These are phyloP conservation scores for Lipomyces mesembrius DNA, from an alignment of 805 yeast species.

Conservation along the genomic window DNA sequence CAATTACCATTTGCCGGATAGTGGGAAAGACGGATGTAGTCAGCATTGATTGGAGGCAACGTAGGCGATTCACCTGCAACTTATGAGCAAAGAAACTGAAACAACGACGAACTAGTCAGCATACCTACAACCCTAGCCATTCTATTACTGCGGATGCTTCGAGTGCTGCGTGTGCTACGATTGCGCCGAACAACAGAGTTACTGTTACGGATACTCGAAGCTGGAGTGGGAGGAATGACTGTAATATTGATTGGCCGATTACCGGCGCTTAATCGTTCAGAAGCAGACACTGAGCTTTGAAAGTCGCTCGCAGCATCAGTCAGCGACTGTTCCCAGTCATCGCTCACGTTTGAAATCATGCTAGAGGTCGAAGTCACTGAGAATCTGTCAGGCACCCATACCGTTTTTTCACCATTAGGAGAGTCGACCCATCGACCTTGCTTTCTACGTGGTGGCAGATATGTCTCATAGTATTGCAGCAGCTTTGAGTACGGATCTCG, in stretches of 20 bases:
- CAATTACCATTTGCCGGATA: not conserved
- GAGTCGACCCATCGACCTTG: constrained; percentile 33
- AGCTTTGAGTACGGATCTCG: constrained; percentile 2
- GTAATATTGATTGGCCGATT: not conserved
- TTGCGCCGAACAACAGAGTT: not conserved
- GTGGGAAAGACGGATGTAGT: not conserved
- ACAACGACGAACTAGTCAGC: not conserved
- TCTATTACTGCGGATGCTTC: not conserved
- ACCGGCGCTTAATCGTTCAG: not conserved
- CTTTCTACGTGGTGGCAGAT: constrained; percentile 16
- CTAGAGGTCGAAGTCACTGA: constrained; percentile 12
- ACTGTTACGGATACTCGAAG: not conserved
- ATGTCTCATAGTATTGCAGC: constrained; percentile 17
- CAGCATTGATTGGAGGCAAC: not conserved
- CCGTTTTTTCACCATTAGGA: constrained; percentile 25
- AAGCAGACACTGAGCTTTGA: not conserved
- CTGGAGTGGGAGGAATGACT: constrained; percentile 2
- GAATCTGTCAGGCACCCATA: constrained; percentile 33
- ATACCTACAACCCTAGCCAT: not conserved
- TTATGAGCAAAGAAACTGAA: not conserved
- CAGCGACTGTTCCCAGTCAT: not conserved
- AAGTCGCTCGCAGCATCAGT: not conserved
- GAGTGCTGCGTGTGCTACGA: not conserved
- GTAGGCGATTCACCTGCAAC: not conserved
- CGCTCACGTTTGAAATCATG: not conserved